These are phyloP conservation scores for Actinomortierella ambigua DNA, from an alignment of 371 early-diverging fungal species.

Conservation along the genomic window DNA sequence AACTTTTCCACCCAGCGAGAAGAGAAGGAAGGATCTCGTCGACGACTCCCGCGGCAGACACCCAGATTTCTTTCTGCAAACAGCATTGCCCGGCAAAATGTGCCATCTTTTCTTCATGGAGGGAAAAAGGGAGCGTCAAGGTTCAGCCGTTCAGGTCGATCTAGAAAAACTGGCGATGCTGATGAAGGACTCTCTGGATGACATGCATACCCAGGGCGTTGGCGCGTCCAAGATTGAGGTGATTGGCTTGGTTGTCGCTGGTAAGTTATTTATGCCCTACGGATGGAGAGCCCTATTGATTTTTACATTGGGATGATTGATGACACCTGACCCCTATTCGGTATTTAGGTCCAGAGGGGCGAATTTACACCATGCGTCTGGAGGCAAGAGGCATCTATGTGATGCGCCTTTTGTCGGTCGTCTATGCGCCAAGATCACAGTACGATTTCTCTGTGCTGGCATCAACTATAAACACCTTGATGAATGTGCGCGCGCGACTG, in stretches of 20 bases:
- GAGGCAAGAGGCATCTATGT: too few relatives aligned
- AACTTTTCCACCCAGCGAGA: slow-evolving; percentile 15
- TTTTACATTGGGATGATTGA: too few relatives aligned
- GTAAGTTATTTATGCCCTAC: slow-evolving; percentile 6
- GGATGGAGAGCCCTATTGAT: not conserved
- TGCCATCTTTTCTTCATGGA: slow-evolving; percentile 17
- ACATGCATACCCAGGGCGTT: slow-evolving; percentile 10
- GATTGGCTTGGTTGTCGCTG: slow-evolving; percentile 11
- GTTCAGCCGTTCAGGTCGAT: slow-evolving; percentile 5
- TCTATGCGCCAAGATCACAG: too few relatives aligned
- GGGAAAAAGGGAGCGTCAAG: slow-evolving; percentile 17
- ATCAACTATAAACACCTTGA: too few relatives aligned
- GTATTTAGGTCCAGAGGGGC: too few relatives aligned
- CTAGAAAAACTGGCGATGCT: slow-evolving; percentile 12
- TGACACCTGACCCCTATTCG: too few relatives aligned
- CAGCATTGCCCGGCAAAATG: slow-evolving; percentile 2
- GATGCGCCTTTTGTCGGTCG: too few relatives aligned
- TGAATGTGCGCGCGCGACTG: too few relatives aligned
- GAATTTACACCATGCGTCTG: too few relatives aligned
- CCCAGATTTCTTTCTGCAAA: slow-evolving; percentile 7
- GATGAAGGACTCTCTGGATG: slow-evolving; percentile 26
- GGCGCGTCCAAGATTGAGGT: slow-evolving; percentile 3
- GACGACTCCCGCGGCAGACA: slow-evolving; percentile 4
- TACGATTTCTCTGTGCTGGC: too few relatives aligned
- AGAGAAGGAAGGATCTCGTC: slow-evolving; percentile 11